Percentiles rank a stretch among this genome's conserved stretches.
Conservation (phyloP, 257 asterid genomes). For the Ilex aquifolium region DNA sequence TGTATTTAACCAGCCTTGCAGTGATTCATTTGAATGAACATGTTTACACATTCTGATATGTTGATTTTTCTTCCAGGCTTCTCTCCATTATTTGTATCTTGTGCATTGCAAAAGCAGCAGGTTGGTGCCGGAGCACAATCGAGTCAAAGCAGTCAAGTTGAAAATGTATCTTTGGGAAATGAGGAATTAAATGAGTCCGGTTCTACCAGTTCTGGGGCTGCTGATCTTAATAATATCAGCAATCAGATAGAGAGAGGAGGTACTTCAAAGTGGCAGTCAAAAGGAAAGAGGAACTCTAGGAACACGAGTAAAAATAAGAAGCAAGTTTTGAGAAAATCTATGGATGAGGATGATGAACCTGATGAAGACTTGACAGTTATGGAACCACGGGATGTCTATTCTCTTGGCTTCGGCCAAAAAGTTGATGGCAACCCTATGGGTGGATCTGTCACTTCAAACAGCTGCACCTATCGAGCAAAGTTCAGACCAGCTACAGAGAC, state of each 20-base stretch:
- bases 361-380: constrained; percentile 18
- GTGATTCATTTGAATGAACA: no score
- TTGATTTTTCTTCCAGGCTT: constrained; percentile 20
- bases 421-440: constrained; percentile 25
- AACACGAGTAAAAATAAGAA: constrained; percentile 30
- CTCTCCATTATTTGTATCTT: constrained; percentile 18
- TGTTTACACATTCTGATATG: no score
- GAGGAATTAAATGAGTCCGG: constrained; percentile 45
- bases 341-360: constrained; percentile 30
- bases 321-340: constrained; percentile 13
- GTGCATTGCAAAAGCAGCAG: constrained; percentile 33
- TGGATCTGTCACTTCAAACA: constrained; percentile 32
- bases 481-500: constrained; percentile 35
- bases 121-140: constrained; percentile 36
- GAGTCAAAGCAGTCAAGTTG: constrained; percentile 48
- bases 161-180: constrained; percentile 34
- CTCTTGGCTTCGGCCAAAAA: constrained; percentile 13
- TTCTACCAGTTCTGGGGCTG: constrained; percentile 43
- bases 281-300: constrained; percentile 79
- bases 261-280: constrained; percentile 61
- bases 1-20: no score
- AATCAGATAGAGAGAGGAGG: constrained; percentile 36
- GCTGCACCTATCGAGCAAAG: constrained; percentile 15
- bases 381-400: constrained; percentile 5
- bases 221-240: constrained; percentile 28